These are phyloP conservation scores for Clohesyomyces aquaticus DNA, from an alignment of 495 filamentous ascomycete species.

Conservation along the genomic window DNA sequence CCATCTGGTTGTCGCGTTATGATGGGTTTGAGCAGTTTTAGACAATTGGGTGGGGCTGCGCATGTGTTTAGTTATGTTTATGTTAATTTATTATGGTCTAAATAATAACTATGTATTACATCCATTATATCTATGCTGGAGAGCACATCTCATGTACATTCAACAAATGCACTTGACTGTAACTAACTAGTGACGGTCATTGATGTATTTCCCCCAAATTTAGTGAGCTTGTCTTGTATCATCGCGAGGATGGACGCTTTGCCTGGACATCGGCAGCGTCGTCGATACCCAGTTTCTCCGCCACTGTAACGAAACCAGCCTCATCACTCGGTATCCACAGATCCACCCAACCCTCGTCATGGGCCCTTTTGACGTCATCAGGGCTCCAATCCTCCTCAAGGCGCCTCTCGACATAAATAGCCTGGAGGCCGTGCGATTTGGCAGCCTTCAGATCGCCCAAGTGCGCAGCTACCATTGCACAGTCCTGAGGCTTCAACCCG, in stretches of 20 bases:
- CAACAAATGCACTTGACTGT: too few relatives aligned
- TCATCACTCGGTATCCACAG: slow-evolving; percentile 57
- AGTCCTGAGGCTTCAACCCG: slow-evolving; percentile 61
- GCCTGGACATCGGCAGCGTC: background rate
- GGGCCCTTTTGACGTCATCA: slow-evolving; percentile 57
- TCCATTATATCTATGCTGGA: too few relatives aligned
- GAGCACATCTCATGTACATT: too few relatives aligned
- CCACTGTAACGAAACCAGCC: slow-evolving; percentile 61
- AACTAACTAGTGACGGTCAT: too few relatives aligned
- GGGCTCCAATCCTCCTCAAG: slow-evolving; percentile 64
- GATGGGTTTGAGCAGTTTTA: too few relatives aligned
- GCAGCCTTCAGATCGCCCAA: slow-evolving; percentile 69
- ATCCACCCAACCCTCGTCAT: slow-evolving; percentile 65
- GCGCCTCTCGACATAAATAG: slow-evolving; percentile 74
- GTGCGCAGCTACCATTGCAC: slow-evolving; percentile 81
- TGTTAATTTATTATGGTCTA: too few relatives aligned
- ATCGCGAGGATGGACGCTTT: background rate
- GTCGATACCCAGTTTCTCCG: slow-evolving; percentile 32
- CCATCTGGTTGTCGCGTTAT: too few relatives aligned
- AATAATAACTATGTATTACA: too few relatives aligned
- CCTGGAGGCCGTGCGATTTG: slow-evolving; percentile 63
- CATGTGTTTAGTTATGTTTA: too few relatives aligned
- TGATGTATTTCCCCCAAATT: too few relatives aligned
- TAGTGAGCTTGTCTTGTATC: background rate
- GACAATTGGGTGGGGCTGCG: too few relatives aligned